These are phyloP conservation scores for Kurtzmaniella cleridarum DNA, from an alignment of 805 yeast genomes.

Conservation along the genomic window DNA sequence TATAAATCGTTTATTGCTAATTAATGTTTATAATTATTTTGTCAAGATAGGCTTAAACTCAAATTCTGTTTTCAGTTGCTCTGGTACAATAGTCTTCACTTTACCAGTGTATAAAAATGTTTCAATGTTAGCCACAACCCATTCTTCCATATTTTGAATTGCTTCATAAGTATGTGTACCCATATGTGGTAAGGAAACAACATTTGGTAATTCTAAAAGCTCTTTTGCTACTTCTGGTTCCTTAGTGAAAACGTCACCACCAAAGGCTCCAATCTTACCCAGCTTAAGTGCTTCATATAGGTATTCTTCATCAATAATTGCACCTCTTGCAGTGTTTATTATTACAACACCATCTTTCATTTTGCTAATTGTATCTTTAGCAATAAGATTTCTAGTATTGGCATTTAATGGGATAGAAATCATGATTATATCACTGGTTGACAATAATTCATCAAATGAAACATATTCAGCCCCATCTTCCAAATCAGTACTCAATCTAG, in stretches of 20 bases:
- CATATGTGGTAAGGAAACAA: conserved; percentile 81
- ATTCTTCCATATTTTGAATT: conserved; percentile 72
- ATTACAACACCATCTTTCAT: conserved; percentile 77
- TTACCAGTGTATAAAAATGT: conserved; percentile 58
- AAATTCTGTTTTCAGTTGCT: conserved; percentile 39
- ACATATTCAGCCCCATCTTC: conserved; percentile 72
- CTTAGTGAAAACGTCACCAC: conserved; percentile 69
- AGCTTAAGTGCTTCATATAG: conserved; percentile 49
- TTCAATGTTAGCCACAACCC: conserved; percentile 63
- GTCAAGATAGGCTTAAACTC: conserved; percentile 10
- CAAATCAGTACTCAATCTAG: conserved; percentile 49
- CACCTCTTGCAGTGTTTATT: conserved; percentile 87
- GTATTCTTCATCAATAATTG: conserved; percentile 65
- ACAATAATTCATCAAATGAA: conserved; percentile 60
- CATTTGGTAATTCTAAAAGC: conserved; percentile 56
- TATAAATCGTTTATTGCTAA: background rate
- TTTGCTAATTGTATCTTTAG: conserved; percentile 52
- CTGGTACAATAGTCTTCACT: conserved; percentile 78
- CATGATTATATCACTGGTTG: conserved; percentile 62
- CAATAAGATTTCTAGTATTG: conserved; percentile 64
- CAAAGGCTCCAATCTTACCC: conserved; percentile 65
- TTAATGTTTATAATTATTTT: background rate
- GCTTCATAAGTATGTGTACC: conserved; percentile 81
- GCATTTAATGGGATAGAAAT: conserved; percentile 74
- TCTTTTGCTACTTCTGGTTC: conserved; percentile 72